Evolutionary conservation across 495 filamentous ascomycete genomes (phyloP).

Genomic region (Trichoderma virens): DNA sequence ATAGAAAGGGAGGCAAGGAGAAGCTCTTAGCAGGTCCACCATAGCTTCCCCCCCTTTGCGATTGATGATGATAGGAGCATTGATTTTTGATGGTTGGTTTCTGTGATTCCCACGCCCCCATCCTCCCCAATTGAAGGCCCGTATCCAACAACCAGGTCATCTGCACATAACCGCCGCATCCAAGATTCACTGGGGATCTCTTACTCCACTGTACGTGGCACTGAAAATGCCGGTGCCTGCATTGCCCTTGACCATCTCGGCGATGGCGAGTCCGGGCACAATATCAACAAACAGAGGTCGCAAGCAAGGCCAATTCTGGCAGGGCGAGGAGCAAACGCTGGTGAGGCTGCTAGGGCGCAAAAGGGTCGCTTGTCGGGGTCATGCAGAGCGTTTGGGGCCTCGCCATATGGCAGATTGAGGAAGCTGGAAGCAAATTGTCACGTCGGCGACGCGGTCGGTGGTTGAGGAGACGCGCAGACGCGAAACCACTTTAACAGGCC

Average conservation of each 20-base stretch:
- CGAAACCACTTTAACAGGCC: slow-evolving; percentile 7
- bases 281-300: not conserved
- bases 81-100: too few relatives aligned
- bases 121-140: too few relatives aligned
- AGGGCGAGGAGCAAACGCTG: not conserved
- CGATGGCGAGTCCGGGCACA: not conserved
- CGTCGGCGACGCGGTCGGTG: slow-evolving; percentile 4
- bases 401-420: not conserved
- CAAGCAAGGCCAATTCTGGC: not conserved
- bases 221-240: slow-evolving; percentile 56
- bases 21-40: too few relatives aligned
- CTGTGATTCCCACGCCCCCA: too few relatives aligned
- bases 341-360: not conserved
- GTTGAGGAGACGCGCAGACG: slow-evolving; percentile 8
- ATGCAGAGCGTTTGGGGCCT: not conserved
- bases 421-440: slow-evolving; percentile 4
- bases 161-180: not conserved
- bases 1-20: too few relatives aligned
- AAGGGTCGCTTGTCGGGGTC: not conserved
- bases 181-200: slow-evolving; percentile 23
- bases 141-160: too few relatives aligned
- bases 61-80: too few relatives aligned
- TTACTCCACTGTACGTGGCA: slow-evolving; percentile 90
- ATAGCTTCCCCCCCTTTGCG: too few relatives aligned
- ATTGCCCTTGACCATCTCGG: slow-evolving; percentile 32